Evolutionary conservation across 805 yeast genomes (phyloP).

Genomic region (Pichia paraexigua): DNA sequence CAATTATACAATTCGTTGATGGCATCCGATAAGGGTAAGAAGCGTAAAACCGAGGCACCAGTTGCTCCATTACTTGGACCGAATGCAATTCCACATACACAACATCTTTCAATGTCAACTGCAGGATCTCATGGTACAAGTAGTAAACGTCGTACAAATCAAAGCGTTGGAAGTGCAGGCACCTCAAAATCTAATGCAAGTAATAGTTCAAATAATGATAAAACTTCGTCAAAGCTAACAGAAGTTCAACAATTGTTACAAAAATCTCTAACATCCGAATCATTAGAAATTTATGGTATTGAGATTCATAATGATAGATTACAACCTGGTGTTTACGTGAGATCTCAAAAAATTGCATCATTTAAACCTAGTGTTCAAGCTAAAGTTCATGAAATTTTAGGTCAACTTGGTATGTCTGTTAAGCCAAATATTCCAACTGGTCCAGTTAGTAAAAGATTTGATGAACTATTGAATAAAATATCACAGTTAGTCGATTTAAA

Average conservation of each 20-base stretch:
- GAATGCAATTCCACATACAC: constrained; percentile 44
- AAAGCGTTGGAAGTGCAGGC: neutral
- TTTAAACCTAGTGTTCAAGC: constrained; percentile 71
- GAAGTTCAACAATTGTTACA: constrained; percentile 33
- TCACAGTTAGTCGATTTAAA: constrained; percentile 73
- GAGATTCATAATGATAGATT: constrained; percentile 67
- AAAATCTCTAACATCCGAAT: constrained; percentile 59
- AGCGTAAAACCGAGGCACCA: constrained; percentile 44
- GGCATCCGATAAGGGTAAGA: constrained; percentile 55
- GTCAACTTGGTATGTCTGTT: constrained; percentile 71
- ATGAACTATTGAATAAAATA: constrained; percentile 61
- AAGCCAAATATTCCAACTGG: constrained; percentile 87
- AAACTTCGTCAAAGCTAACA: constrained; percentile 6
- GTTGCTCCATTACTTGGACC: constrained; percentile 51
- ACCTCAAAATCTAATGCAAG: neutral
- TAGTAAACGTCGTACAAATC: constrained; percentile 3
- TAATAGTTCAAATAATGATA: neutral
- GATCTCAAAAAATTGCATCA: constrained; percentile 72
- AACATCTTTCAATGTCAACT: constrained; percentile 16
- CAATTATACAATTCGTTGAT: constrained; percentile 76
- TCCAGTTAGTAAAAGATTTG: constrained; percentile 67
- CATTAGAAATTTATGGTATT: constrained; percentile 80
- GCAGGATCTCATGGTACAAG: neutral
- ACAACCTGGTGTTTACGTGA: constrained; percentile 71
- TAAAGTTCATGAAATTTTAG: constrained; percentile 51